These are phyloP conservation scores for Ophiostoma ulmi DNA, from an alignment of 2,329 filamentous ascomycete genomes.

Conservation along the genomic window DNA sequence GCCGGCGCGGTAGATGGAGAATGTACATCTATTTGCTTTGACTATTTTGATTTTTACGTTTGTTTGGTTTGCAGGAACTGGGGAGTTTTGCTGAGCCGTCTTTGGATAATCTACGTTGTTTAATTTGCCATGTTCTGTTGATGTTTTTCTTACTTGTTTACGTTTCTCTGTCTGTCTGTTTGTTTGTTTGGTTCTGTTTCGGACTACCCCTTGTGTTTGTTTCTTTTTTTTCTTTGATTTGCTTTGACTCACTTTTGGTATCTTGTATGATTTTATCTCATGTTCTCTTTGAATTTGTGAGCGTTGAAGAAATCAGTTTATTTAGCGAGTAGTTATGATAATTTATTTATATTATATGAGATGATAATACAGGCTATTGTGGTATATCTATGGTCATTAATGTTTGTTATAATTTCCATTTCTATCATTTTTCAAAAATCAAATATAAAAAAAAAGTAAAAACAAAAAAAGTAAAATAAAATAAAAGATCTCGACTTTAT, in stretches of 20 bases:
- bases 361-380: too few species aligned
- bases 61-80: neutral
- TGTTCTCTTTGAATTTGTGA: neutral
- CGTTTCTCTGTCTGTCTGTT: neutral
- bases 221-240: neutral
- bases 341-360: neutral
- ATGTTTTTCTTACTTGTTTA: neutral
- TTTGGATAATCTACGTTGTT: neutral
- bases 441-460: too few species aligned
- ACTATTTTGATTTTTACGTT: conserved; percentile 6
- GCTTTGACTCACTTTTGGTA: neutral
- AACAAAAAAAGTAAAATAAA: too few species aligned
- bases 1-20: conserved; percentile 40
- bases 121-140: neutral
- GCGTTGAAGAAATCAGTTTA: neutral
- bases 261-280: neutral
- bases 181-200: conserved; percentile 9
- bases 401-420: too few species aligned
- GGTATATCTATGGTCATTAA: too few species aligned
- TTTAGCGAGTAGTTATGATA: neutral
- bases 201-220: conserved; percentile 10
- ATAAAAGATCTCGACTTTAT: too few species aligned
- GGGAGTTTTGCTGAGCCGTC: neutral
- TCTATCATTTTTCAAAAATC: too few species aligned
- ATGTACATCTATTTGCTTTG: neutral